Evolutionary conservation across 2,329 filamentous ascomycete genomes (phyloP).

Genomic region (Arachnomyces sp.): DNA sequence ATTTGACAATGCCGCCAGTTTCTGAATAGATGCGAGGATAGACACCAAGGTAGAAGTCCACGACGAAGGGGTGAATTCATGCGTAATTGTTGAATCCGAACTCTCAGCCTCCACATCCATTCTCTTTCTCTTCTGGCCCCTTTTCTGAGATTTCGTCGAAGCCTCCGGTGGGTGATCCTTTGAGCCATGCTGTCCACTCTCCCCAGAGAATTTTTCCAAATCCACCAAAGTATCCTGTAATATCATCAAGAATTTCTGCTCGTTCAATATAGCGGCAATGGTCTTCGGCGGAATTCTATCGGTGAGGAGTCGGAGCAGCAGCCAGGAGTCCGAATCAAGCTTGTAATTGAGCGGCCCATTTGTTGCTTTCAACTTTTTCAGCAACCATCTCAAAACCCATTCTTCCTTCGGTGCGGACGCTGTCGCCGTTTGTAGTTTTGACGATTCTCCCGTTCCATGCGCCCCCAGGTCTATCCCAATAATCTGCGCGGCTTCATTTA

Average conservation of each 20-base stretch:
- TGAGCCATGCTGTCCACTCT: conserved; percentile 1
- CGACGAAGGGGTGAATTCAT: neutral
- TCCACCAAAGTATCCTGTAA: conserved; percentile 61
- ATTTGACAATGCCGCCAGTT: conserved; percentile 21
- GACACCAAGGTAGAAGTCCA: too few species aligned
- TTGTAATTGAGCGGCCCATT: conserved; percentile 33
- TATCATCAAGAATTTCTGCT: conserved; percentile 60
- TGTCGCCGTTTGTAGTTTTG: neutral
- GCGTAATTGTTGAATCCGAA: conserved; percentile 13
- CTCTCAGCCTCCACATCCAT: conserved; percentile 18
- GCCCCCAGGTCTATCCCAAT: conserved; percentile 32
- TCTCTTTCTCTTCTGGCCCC: conserved; percentile 34
- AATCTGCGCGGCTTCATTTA: conserved; percentile 37
- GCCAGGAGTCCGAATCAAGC: conserved; percentile 39
- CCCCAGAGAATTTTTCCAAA: conserved; percentile 20
- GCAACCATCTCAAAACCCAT: conserved; percentile 60
- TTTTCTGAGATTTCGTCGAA: conserved; percentile 5
- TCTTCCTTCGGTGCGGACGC: conserved; percentile 47
- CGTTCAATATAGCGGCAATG: conserved; percentile 62
- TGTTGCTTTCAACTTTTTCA: conserved; percentile 49
- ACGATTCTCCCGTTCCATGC: conserved; percentile 9
- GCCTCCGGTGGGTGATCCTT: conserved; percentile 14
- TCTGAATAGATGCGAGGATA: conserved; percentile 19
- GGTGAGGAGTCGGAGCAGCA: conserved; percentile 56
- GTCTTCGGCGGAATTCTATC: conserved; percentile 63